A percentile compares a stretch with the other conserved stretches of the same genome.
These are phyloP conservation scores for Purshia tridentata DNA, from an alignment of 306 rosid genomes.

Conservation along the genomic window DNA sequence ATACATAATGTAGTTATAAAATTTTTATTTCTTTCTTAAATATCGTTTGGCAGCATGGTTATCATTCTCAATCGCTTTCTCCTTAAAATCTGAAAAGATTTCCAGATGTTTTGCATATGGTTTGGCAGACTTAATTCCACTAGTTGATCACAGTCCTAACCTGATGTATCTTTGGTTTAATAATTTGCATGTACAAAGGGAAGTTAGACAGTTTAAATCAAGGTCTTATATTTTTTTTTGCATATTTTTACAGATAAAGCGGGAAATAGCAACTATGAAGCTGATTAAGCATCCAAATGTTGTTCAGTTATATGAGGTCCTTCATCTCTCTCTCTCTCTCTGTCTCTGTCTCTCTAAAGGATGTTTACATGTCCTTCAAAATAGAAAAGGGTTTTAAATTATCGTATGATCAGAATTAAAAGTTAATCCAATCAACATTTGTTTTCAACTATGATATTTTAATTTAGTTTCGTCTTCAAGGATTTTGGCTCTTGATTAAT, in stretches of 20 bases:
- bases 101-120: background rate
- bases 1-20: background rate
- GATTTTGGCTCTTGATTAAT: too few species aligned
- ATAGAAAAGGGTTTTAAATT: background rate
- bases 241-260: slow-evolving; percentile 58
- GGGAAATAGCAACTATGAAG: slow-evolving; percentile 97
- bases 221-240: background rate
- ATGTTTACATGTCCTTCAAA: background rate
- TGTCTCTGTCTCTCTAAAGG: background rate
- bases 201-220: background rate
- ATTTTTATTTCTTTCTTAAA: background rate
- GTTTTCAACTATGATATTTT: background rate
- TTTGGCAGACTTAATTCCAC: background rate
- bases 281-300: slow-evolving; percentile 96
- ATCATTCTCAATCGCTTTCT: slow-evolving; percentile 1
- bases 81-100: background rate
- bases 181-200: background rate
- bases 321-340: slow-evolving; percentile 28
- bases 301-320: slow-evolving; percentile 77
- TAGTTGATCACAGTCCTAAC: background rate
- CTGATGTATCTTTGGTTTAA: background rate
- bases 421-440: background rate
- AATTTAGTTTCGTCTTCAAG: background rate
- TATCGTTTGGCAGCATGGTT: background rate
- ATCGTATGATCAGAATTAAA: too few species aligned